A percentile compares a stretch with the other conserved stretches of the same genome.
Conservation (phyloP, 345 rosid genomes). For the Dipteronia sinensis region DNA sequence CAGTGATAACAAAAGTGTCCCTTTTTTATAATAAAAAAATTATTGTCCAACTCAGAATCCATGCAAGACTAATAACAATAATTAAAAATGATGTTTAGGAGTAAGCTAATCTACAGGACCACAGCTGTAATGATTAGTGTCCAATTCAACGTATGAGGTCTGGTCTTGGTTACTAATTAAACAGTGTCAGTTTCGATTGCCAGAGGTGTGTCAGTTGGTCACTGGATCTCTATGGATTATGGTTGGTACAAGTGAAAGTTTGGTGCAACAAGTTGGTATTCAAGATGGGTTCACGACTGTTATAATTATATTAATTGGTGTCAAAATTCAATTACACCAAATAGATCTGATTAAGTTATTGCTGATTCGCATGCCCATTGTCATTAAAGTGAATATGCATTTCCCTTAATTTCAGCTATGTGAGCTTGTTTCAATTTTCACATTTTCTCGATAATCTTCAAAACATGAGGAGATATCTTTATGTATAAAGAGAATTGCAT, state of each 20-base stretch:
- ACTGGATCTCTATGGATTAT: too few species aligned
- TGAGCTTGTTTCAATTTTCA: too few species aligned
- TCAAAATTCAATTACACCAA: background rate
- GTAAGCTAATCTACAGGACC: background rate
- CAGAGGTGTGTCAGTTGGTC: background rate
- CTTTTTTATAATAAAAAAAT: background rate
- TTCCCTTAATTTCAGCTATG: too few species aligned
- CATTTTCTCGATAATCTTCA: too few species aligned
- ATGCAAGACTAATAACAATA: background rate
- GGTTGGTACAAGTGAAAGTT: background rate
- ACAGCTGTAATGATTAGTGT: slow-evolving; percentile 7
- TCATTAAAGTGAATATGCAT: too few species aligned
- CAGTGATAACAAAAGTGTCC: background rate
- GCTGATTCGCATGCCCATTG: background rate
- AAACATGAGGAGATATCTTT: too few species aligned
- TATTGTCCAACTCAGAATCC: slow-evolving; percentile 13
- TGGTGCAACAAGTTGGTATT: background rate
- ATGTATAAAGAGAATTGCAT: too few species aligned
- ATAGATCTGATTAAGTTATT: background rate
- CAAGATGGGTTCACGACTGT: background rate
- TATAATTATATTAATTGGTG: background rate
- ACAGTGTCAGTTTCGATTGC: background rate
- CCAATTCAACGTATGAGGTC: background rate
- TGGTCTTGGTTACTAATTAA: background rate
- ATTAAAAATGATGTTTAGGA: slow-evolving; percentile 1